Conservation (phyloP, 2,329 filamentous ascomycete species). For the Ceratocystis papillata region DNA sequence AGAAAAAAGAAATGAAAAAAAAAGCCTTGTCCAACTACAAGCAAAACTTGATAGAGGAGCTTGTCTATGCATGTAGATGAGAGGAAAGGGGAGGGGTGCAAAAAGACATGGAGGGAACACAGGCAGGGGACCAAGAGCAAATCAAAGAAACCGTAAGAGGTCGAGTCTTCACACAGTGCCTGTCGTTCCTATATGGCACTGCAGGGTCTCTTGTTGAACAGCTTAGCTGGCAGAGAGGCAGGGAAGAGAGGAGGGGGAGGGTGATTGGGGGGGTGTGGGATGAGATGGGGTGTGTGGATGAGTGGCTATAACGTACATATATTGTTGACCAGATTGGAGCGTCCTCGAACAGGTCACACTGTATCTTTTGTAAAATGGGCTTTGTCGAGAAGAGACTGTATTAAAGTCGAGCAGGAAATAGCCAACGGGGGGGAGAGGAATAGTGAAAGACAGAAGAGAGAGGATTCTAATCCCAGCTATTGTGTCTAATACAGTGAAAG, state of each 20-base stretch:
- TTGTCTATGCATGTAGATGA: neutral
- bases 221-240: neutral
- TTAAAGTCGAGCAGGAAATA: neutral
- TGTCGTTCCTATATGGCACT: neutral
- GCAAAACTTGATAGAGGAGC: constrained; percentile 1
- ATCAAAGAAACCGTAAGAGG: neutral
- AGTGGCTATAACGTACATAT: neutral
- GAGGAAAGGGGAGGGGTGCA: neutral
- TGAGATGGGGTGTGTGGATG: neutral
- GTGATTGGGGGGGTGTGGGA: neutral
- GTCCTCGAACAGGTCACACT: neutral
- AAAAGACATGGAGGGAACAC: neutral
- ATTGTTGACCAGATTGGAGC: neutral
- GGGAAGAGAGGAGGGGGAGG: neutral
- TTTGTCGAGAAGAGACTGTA: no score
- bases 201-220: neutral
- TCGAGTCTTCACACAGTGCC: constrained; percentile 4
- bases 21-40: neutral
- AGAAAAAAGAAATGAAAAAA: neutral
- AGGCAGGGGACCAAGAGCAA: neutral
- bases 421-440: neutral
- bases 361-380: neutral
- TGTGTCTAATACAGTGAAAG: neutral
- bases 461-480: neutral
- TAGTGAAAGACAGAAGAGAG: neutral